Conservation (phyloP, 2,329 filamentous ascomycete species). For the Diaporthe amygdali region DNA sequence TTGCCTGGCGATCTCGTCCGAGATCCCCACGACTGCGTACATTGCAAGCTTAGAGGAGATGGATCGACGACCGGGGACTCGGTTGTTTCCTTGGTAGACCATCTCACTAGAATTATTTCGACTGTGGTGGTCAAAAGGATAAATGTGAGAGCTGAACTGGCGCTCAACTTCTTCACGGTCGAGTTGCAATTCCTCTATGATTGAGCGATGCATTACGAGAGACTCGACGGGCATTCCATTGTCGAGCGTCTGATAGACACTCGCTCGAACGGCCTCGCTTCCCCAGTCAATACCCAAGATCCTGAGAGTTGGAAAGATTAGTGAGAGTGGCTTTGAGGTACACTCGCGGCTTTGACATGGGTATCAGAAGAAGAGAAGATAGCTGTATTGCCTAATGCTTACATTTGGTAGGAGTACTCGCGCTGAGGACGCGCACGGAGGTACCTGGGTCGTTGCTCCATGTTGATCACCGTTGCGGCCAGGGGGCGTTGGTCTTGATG, state of each 20-base stretch:
- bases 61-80: not conserved
- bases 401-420: not conserved
- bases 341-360: rapidly evolving
- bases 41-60: not conserved
- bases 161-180: not conserved
- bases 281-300: not conserved
- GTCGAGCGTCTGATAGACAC: not conserved
- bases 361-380: too few relatives aligned
- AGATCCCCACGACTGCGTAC: not conserved
- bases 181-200: rapidly evolving
- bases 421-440: not conserved
- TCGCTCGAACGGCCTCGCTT: not conserved
- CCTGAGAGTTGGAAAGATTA: not conserved
- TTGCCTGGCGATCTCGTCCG: not conserved
- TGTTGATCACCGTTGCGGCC: not conserved
- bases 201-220: not conserved
- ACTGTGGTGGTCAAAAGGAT: not conserved
- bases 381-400: not conserved
- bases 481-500: not conserved
- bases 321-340: too few relatives aligned
- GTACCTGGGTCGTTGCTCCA: not conserved
- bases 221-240: not conserved
- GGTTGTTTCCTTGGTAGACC: not conserved
- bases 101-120: not conserved
- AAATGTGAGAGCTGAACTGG: not conserved